Evolutionary conservation across 2,329 filamentous ascomycete species (phyloP), one percentile per base, ranked within the genome.

Genomic region (Lizonia empirigonia): DNA sequence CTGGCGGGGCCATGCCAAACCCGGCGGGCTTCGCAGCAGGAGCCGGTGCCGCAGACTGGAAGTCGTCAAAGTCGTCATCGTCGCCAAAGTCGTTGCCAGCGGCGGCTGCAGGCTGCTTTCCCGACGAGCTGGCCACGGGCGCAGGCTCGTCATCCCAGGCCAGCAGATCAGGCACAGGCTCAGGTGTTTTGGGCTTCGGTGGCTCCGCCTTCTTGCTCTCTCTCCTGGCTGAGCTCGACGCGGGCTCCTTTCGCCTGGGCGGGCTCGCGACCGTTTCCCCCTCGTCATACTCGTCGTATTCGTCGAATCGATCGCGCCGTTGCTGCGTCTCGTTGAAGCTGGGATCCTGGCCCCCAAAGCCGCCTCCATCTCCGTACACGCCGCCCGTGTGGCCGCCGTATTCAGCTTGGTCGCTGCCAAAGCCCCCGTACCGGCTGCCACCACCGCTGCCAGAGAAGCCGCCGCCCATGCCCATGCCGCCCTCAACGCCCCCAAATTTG

Each of bases 11-110:
- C 61, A 78, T 70, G 34, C 68, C 70, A 57, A 69, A 68, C 6
- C 55, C 53, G 2, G 93, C 90, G 12, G 58, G 93, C 74, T 95
- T 90, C 58, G 62, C 71, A 61, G 64, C 58, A 18, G 73, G 60
- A 29, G 73, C 76, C 76, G 77, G 74, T 6, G 78, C 75, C 12
- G 93, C 93, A 16, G 91, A 96, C 74, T 96, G 91, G 80, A 97
- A 97, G 69, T 99, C 94, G 69, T 97, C 94, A 68, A 97, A 97
- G 58, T 97, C 94, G 62, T 96, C 92, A 58, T 97, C 93, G 42
- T 84, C 85, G 33, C 74, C 76, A 59, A 78, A 75, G 47, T 75
- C 74, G 57, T 76, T 74, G 26, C 38, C 54, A 20, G 77, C 70
- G 26, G 75, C 64, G 19, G 74, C 67, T 16, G 75, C 69, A 51